Evolutionary conservation across 2,329 filamentous ascomycete genomes (phyloP).

Genomic region (Xylariaceae sp.): DNA sequence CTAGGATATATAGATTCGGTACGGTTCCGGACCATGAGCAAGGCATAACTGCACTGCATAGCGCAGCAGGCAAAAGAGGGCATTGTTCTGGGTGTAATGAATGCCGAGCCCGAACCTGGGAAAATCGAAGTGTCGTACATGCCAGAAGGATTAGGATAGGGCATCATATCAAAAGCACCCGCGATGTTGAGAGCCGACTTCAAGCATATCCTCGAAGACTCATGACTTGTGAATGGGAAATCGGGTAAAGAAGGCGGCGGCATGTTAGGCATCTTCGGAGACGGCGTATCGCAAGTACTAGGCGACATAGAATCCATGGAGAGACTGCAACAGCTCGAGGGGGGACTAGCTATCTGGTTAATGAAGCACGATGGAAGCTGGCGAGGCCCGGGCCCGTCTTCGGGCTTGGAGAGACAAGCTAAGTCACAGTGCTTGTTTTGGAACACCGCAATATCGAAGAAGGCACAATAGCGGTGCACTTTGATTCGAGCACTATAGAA

Average conservation of each 20-base stretch:
- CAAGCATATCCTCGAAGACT: slow-evolving; percentile 46
- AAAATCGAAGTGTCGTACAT: slow-evolving; percentile 33
- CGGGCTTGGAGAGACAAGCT: slow-evolving; percentile 29
- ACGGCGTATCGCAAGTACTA: slow-evolving; percentile 28
- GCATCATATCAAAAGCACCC: slow-evolving; percentile 40
- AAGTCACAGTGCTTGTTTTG: slow-evolving; percentile 46
- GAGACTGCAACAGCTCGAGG: slow-evolving; percentile 20
- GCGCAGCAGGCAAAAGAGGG: slow-evolving; percentile 42
- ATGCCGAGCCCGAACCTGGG: slow-evolving; percentile 34
- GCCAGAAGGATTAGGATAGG: slow-evolving; percentile 41
- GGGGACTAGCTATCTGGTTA: slow-evolving; percentile 21
- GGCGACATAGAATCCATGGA: slow-evolving; percentile 29
- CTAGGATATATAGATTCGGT: slow-evolving; percentile 35
- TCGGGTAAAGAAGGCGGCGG: slow-evolving; percentile 16
- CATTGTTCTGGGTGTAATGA: slow-evolving; percentile 41
- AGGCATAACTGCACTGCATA: slow-evolving; percentile 42
- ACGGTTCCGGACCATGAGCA: slow-evolving; percentile 40
- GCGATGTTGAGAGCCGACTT: slow-evolving; percentile 46
- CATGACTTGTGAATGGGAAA: slow-evolving; percentile 42
- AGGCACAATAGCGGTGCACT: slow-evolving; percentile 47
- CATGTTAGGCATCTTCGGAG: slow-evolving; percentile 16
- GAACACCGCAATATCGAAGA: slow-evolving; percentile 47
- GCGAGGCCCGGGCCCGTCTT: slow-evolving; percentile 29
- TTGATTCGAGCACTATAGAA: slow-evolving; percentile 45
- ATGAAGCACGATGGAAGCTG: slow-evolving; percentile 36